Evolutionary conservation across 169 alveolate genomes (phyloP).

Genomic region (Eimeria acervulina): DNA sequence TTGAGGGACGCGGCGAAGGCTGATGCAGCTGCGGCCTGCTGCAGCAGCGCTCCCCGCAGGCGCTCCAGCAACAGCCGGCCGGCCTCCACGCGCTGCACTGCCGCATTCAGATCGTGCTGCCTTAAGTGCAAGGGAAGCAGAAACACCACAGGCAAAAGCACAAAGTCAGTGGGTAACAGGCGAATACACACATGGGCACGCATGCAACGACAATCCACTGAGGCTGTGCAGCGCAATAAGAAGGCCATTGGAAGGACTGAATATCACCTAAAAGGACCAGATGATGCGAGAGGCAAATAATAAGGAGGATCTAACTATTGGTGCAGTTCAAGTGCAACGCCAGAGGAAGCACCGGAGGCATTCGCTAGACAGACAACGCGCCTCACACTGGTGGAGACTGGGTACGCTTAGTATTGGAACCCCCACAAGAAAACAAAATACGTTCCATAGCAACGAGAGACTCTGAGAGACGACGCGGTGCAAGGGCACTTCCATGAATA

Average conservation of each 20-base stretch:
- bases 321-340: not conserved
- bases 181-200: not conserved
- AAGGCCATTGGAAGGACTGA: not conserved
- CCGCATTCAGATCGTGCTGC: conserved; percentile 67
- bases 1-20: conserved; percentile 55
- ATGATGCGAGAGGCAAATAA: not conserved
- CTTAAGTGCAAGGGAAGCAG: not conserved
- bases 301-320: not conserved
- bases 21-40: conserved; percentile 72
- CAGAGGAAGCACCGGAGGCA: not conserved
- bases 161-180: not conserved
- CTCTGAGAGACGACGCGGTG: not conserved
- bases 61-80: conserved; percentile 78
- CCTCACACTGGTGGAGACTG: not conserved
- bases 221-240: not conserved
- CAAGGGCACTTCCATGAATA: not conserved
- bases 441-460: not conserved
- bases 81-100: conserved; percentile 79
- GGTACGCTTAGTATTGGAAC: not conserved
- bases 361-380: not conserved
- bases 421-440: not conserved
- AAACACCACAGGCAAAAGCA: conserved; percentile 29
- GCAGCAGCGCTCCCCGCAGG: conserved; percentile 79
- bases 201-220: not conserved
- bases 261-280: not conserved